Evolutionary conservation across 495 filamentous ascomycete genomes (phyloP), one percentile per base, ranked within the genome.

Genomic region (Xylaria grammica): DNA sequence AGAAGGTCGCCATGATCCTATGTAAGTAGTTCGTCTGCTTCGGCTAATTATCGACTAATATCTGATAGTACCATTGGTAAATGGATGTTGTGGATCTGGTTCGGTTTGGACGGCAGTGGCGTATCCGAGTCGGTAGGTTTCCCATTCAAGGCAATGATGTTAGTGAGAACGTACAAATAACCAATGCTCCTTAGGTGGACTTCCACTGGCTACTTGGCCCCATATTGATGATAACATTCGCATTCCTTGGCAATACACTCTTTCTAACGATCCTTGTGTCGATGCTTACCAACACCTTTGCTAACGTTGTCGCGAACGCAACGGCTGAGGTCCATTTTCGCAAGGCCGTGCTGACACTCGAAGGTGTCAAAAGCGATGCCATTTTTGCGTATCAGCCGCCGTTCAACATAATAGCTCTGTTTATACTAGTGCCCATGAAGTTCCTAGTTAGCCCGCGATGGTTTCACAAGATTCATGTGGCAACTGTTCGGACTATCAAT

Each of bases 41-140:
- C 19, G 13, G 17, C 29, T 8, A 3, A 30, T 11, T 27, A 17
- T 20, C 57, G 19, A 45, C 73, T 75, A 64, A 76, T 53, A 11
- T 19, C 19, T 9, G n/a, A 40, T 55, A 79, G 86, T 22, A 89
- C 83, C 1, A 90, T 92, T 60, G 82, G 84, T 44, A 91, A 90
- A 72, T 92, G 89, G 89, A 91, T 92, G 89, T 81, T 92, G 0
- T 91, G 87, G 81, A 89, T 92, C 59, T 92, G 89, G 89, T 92
- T 92, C 65, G 89, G 89, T 0, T 79, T 92, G 13, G 89, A 91
- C 61, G 89, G 89, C 9, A 90, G 87, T 1, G 89, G 89, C 4
- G 87, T 92, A 34, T 80, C 88, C 63, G 75, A 82, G 65, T 89
- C 89, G 13, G 82, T 82, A 62, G 30, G 77, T 69, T 38, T 42